phyloP scores from a whole-genome alignment of 495 filamentous ascomycete species.

The Daldinia decipiens region DNA sequence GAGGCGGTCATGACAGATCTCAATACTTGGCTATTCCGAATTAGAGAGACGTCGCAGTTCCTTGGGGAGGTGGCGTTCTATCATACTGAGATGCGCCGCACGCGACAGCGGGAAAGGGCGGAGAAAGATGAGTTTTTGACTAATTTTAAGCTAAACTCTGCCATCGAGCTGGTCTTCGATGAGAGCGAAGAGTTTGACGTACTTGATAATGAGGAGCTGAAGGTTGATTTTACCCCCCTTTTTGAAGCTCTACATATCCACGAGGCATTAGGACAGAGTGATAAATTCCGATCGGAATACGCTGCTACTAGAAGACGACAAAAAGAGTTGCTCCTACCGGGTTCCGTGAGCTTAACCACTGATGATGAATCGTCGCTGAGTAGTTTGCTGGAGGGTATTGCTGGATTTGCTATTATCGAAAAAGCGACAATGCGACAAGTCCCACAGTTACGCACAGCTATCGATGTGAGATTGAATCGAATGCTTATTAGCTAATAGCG shows the following conservation, averaged over 20 bases:
- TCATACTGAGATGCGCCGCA: conserved; percentile 87
- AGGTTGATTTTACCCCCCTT: conserved; percentile 87
- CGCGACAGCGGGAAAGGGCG: conserved; percentile 81
- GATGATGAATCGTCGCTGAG: conserved; percentile 80
- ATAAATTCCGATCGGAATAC: conserved; percentile 91
- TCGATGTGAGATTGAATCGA: conserved; percentile 71
- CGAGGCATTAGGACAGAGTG: conserved; percentile 89
- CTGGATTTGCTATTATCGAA: conserved; percentile 97
- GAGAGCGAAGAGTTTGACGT: conserved; percentile 96
- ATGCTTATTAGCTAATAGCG: not conserved
- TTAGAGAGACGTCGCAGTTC: conserved; percentile 94
- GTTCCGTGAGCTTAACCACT: conserved; percentile 75
- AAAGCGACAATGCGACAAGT: conserved; percentile 89
- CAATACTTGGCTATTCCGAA: conserved; percentile 96
- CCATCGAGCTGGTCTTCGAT: conserved; percentile 93
- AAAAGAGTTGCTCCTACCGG: conserved; percentile 87
- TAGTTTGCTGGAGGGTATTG: conserved; percentile 88
- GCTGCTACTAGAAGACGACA: conserved; percentile 87
- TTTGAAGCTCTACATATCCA: conserved; percentile 98
- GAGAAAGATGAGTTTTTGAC: conserved; percentile 75
- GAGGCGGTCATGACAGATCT: conserved; percentile 97
- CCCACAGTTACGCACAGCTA: conserved; percentile 79
- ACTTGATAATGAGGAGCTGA: conserved; percentile 90
- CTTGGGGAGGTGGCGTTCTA: conserved; percentile 97
- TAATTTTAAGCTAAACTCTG: conserved; percentile 92